Conservation (phyloP, 2,329 filamentous ascomycete species). For the Torrubiellomyces zombiae region DNA sequence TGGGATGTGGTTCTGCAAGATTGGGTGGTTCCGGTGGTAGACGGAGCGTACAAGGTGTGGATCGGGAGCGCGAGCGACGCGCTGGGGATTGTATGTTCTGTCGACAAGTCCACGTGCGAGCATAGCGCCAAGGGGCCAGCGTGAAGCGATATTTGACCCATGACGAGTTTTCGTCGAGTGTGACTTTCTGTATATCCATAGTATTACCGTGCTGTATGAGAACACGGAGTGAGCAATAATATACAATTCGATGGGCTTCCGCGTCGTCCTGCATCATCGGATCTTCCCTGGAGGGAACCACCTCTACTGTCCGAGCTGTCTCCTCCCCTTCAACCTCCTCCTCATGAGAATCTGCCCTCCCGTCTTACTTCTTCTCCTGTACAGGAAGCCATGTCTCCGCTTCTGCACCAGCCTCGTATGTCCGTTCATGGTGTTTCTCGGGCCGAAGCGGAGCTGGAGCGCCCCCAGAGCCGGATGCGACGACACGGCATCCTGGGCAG, state of each 20-base stretch:
- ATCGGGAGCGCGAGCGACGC: conserved; percentile 21
- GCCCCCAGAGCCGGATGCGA: conserved; percentile 34
- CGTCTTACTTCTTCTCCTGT: conserved; percentile 29
- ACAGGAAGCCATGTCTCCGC: conserved; percentile 40
- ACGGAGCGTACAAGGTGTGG: conserved; percentile 22
- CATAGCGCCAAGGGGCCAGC: not conserved
- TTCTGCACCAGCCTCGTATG: conserved; percentile 40
- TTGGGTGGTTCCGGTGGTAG: conserved; percentile 36
- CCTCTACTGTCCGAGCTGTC: conserved; percentile 18
- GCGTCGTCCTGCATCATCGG: not conserved
- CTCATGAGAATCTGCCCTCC: conserved; percentile 36
- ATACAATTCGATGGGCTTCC: too few species aligned
- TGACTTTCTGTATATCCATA: too few species aligned
- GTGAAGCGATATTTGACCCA: not conserved
- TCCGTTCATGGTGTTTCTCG: conserved; percentile 39
- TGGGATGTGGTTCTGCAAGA: conserved; percentile 55
- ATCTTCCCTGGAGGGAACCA: not conserved
- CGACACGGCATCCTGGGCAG: conserved; percentile 26
- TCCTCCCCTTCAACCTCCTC: conserved; percentile 35
- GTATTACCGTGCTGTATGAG: not conserved
- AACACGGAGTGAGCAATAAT: not conserved
- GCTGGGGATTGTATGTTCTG: conserved; percentile 13
- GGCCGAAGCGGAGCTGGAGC: conserved; percentile 39
- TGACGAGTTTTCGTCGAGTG: too few species aligned
- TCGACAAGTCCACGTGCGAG: conserved; percentile 14